Evolutionary conservation across 768 basidiomycete genomes (phyloP).

Genomic region (Tephrocybe sp.): DNA sequence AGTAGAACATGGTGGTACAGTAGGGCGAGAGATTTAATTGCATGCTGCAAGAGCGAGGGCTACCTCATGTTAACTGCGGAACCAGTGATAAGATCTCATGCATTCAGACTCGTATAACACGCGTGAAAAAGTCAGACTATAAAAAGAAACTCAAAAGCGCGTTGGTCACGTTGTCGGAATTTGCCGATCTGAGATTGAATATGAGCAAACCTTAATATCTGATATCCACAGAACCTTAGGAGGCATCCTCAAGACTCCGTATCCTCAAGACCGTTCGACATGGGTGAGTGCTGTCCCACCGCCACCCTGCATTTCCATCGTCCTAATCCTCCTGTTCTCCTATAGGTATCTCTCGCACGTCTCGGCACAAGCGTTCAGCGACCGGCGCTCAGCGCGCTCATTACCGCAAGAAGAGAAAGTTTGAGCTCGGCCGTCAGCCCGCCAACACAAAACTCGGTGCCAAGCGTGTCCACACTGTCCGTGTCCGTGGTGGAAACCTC

Average conservation of each 20-base stretch:
- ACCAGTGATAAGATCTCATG: not conserved
- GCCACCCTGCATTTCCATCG: constrained; percentile 9
- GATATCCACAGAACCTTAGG: constrained; percentile 58
- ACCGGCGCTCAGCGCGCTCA: constrained; percentile 90
- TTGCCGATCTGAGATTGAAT: constrained; percentile 38
- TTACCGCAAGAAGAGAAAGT: constrained; percentile 99
- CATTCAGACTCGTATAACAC: not conserved
- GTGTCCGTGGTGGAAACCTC: constrained; percentile 92
- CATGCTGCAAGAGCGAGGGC: constrained; percentile 5
- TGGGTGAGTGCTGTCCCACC: constrained; percentile 60
- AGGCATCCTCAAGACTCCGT: constrained; percentile 42
- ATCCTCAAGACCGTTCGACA: constrained; percentile 74
- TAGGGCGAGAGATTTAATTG: constrained; percentile 4
- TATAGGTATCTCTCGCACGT: constrained; percentile 94
- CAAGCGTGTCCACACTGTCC: constrained; percentile 94
- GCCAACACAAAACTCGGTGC: constrained; percentile 96
- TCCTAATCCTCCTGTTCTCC: constrained; percentile 12
- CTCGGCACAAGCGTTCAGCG: constrained; percentile 95
- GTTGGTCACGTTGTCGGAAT: constrained; percentile 22
- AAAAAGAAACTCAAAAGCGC: not conserved
- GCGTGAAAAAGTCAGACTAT: not conserved
- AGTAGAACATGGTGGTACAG: constrained; percentile 34
- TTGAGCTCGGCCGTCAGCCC: constrained; percentile 98
- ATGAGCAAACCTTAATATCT: constrained; percentile 40
- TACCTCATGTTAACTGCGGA: too few relatives aligned